These are phyloP conservation scores for Aurantiochytrium sp. DNA, from an alignment of 108 stramenopile genomes.

Conservation along the genomic window DNA sequence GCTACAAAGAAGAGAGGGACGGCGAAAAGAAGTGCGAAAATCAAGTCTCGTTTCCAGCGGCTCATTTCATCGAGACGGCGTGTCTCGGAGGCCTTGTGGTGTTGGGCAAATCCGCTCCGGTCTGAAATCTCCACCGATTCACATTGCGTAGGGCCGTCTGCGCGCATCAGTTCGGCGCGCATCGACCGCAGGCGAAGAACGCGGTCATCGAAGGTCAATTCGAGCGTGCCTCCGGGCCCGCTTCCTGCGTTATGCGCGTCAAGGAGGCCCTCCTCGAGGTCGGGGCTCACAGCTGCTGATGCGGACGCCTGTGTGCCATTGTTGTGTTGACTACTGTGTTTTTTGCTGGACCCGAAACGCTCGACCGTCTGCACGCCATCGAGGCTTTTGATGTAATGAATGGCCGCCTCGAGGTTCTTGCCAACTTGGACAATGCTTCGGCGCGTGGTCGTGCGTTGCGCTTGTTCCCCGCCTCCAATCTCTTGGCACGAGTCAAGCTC, in stretches of 20 bases:
- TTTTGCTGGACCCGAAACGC: background rate
- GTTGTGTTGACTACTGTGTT: background rate
- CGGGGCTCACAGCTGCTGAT: background rate
- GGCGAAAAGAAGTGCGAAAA: background rate
- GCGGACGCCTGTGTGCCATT: background rate
- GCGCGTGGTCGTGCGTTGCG: no score
- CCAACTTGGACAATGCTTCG: background rate
- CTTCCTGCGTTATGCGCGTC: background rate
- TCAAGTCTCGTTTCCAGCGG: background rate
- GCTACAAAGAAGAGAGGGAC: conserved; percentile 6
- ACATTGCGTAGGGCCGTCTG: background rate
- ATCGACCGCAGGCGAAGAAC: background rate
- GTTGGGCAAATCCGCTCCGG: background rate
- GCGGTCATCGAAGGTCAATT: background rate
- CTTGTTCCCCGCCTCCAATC: no score
- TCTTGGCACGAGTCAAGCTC: background rate
- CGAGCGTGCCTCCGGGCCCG: background rate
- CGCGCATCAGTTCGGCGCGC: background rate
- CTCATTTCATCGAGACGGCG: background rate
- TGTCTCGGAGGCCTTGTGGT: background rate
- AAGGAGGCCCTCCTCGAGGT: background rate
- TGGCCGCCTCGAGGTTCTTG: background rate
- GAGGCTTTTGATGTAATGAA: background rate
- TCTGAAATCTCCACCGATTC: background rate
- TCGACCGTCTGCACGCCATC: background rate